Percentiles rank a stretch among this genome's conserved stretches.
These are phyloP conservation scores for Phaeosphaeria sp. DNA, from an alignment of 2,329 filamentous ascomycete genomes.

Conservation along the genomic window DNA sequence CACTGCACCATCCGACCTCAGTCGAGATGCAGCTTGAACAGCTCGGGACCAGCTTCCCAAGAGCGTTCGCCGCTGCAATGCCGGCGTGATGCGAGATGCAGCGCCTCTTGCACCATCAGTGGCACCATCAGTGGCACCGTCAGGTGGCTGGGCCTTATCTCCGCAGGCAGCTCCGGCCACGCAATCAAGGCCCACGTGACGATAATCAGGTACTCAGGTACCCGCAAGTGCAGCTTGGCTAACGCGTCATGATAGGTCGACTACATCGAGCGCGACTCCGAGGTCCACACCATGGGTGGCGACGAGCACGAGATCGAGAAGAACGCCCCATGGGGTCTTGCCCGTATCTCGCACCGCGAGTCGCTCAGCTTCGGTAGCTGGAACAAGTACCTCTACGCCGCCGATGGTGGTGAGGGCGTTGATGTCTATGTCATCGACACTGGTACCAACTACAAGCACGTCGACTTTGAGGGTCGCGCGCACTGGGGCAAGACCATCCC, in stretches of 20 bases:
- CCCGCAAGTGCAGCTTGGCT: slow-evolving; percentile 24
- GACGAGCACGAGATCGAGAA: slow-evolving; percentile 72
- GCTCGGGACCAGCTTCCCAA: neutral
- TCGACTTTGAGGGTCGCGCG: slow-evolving; percentile 96
- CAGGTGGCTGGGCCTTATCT: slow-evolving; percentile 31
- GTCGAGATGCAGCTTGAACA: neutral
- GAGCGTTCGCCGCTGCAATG: neutral
- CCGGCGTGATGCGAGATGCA: neutral
- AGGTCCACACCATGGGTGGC: slow-evolving; percentile 79
- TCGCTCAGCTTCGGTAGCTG: slow-evolving; percentile 87
- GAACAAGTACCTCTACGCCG: slow-evolving; percentile 96
- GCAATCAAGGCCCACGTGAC: slow-evolving; percentile 39
- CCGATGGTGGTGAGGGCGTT: slow-evolving; percentile 92
- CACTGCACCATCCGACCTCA: neutral
- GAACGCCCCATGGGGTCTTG: slow-evolving; percentile 97
- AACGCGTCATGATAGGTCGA: slow-evolving; percentile 71
- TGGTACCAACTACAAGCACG: slow-evolving; percentile 90
- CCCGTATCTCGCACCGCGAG: slow-evolving; percentile 94
- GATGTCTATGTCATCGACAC: slow-evolving; percentile 99
- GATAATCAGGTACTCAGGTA: slow-evolving; percentile 25
- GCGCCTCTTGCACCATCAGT: neutral
- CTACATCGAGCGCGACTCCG: slow-evolving; percentile 92
- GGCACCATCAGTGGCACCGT: neutral
- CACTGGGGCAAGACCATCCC: slow-evolving; percentile 98
- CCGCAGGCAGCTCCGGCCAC: slow-evolving; percentile 34